A percentile compares a stretch with the other conserved stretches of the same genome.
Conservation (phyloP, 306 rosid species). For the Senna siamea region DNA sequence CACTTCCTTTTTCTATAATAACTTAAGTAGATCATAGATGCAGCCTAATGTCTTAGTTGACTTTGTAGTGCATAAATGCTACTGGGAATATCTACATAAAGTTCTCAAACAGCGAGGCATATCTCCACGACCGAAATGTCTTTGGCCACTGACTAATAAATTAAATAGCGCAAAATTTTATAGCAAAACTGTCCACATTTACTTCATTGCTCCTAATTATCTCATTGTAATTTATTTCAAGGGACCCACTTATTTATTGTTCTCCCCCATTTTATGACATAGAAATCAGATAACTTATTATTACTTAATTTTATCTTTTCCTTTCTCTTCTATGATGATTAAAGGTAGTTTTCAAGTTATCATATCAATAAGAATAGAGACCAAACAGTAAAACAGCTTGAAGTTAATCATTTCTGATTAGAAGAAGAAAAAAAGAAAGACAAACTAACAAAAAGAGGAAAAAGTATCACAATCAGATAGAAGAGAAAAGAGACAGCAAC, state of each 20-base stretch:
- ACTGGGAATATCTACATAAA: conserved; percentile 6
- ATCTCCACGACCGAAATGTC: conserved; percentile 19
- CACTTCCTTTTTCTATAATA: not conserved
- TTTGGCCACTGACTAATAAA: not conserved
- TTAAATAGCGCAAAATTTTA: conserved; percentile 8
- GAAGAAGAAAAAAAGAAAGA: not conserved
- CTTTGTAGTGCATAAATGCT: not conserved
- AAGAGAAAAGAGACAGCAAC: not conserved
- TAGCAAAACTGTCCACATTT: not conserved
- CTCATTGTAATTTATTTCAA: conserved; percentile 1
- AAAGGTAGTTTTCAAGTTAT: too few relatives aligned
- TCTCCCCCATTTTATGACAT: not conserved
- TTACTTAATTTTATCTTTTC: conserved; percentile 21
- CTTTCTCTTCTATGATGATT: not conserved
- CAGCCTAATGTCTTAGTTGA: not conserved
- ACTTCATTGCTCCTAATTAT: not conserved
- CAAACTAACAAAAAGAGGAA: not conserved
- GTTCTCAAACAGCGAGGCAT: conserved; percentile 10
- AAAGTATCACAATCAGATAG: too few relatives aligned
- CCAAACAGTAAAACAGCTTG: not conserved
- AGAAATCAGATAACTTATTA: conserved; percentile 4
- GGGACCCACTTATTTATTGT: not conserved
- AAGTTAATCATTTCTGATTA: not conserved
- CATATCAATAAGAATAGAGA: too few relatives aligned
- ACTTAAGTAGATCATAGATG: conserved; percentile 22